A percentile compares a stretch with the other conserved stretches of the same genome.
These are phyloP conservation scores for Sodiomyces alkalinus DNA, from an alignment of 2,329 filamentous ascomycete genomes.

Conservation along the genomic window DNA sequence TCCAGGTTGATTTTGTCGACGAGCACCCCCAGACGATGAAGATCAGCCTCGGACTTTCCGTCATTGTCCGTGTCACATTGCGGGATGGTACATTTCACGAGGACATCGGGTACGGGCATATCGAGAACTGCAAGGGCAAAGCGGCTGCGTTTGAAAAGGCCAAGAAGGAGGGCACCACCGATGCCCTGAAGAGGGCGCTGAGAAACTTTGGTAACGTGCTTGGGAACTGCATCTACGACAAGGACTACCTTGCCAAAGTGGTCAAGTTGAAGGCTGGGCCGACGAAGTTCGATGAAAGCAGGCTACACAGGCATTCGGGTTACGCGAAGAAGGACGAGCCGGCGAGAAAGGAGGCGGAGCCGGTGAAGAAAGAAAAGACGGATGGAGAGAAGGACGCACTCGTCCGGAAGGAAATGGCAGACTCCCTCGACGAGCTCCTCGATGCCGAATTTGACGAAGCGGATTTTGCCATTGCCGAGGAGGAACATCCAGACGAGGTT, in stretches of 20 bases:
- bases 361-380: slow-evolving; percentile 21
- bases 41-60: slow-evolving; percentile 73
- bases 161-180: slow-evolving; percentile 95
- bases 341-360: slow-evolving; percentile 1
- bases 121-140: slow-evolving; percentile 92
- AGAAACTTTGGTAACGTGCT: slow-evolving; percentile 91
- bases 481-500: slow-evolving; percentile 67
- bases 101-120: slow-evolving; percentile 92
- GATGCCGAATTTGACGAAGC: slow-evolving; percentile 57
- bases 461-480: slow-evolving; percentile 55
- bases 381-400: slow-evolving; percentile 10
- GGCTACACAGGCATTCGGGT: slow-evolving; percentile 68
- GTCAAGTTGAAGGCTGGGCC: slow-evolving; percentile 73
- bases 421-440: slow-evolving; percentile 11
- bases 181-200: slow-evolving; percentile 78
- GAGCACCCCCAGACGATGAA: slow-evolving; percentile 65
- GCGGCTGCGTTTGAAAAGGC: slow-evolving; percentile 95
- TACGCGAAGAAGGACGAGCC: slow-evolving; percentile 46
- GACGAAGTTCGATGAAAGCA: slow-evolving; percentile 62
- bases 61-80: slow-evolving; percentile 79
- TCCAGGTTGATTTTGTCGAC: slow-evolving; percentile 91
- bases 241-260: slow-evolving; percentile 82
- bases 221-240: slow-evolving; percentile 98
- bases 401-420: slow-evolving; percentile 5
- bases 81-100: slow-evolving; percentile 94